Evolutionary conservation across 768 basidiomycete genomes (phyloP), one percentile per base, ranked within the genome.

Genomic region (Paxillus ammoniavirescens): DNA sequence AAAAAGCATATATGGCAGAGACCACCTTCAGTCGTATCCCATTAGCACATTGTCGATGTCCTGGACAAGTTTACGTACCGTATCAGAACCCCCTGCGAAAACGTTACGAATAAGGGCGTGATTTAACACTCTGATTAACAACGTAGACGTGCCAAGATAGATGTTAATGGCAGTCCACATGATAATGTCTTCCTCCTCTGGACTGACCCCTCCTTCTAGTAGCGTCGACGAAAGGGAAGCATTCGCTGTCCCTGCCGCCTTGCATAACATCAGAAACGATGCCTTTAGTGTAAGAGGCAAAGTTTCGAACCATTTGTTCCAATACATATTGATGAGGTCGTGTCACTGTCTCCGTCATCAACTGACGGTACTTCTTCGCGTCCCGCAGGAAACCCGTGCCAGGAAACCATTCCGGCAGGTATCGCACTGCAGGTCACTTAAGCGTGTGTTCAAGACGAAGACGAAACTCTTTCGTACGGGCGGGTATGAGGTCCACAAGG

Each of bases 271-370:
- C 35, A 56, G 45, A 44, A 40, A 5, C 7, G 38, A 8, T 8
- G 4, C 5, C 8, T 18, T 18, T 8, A 21, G 5, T 5, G 21
- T 2, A 42, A 8, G 5, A 37, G 26, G 5, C 4, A 3, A 28
- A 17, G 17, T 0, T 14, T 17, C 60, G 5, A 53, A 82, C 82
- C 65, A 83, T 76, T 55, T 79, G 75, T 17, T 77, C 60, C 37
- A 74, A 72, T 5, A 77, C 77, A 47, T 70, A 77, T 7, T 69
- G 60, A 42, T 72, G 80, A 0, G 84, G 82, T 6, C 64, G 65
- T 18, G 75, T 71, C 4, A 77, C 65, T 66, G 80, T 74, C 8
- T 71, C 65, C 3, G 64, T 58, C 2, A 77, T 66, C 2, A 72
- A 3, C 2, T 28, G 21, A 4, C 45, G 42, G 58, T 69, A 69